phyloP scores from a whole-genome alignment of 371 early-diverging fungal species.

The Blakeslea trispora region DNA sequence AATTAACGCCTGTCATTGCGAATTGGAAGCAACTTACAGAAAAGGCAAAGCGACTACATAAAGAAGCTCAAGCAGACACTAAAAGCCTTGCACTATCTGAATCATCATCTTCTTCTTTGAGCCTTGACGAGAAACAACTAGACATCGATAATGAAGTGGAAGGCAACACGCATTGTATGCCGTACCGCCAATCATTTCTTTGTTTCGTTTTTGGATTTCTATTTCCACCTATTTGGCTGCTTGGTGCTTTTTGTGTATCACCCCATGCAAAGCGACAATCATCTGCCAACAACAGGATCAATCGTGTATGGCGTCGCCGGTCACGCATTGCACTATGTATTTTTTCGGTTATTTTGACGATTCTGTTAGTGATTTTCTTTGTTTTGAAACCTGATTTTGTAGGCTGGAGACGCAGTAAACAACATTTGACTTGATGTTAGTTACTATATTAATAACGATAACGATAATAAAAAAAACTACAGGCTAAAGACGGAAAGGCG shows the following conservation, averaged over 20 bases:
- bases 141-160: not conserved
- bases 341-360: conserved; percentile 13
- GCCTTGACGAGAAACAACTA: conserved; percentile 7
- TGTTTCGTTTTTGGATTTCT: conserved; percentile 28
- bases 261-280: conserved; percentile 16
- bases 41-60: conserved; percentile 16
- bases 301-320: conserved; percentile 27
- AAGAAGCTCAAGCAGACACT: conserved; percentile 10
- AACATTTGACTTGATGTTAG: not conserved
- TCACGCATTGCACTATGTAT: conserved; percentile 26
- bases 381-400: conserved; percentile 25
- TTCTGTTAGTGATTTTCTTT: conserved; percentile 19
- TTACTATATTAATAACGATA: not conserved
- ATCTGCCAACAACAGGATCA: conserved; percentile 19
- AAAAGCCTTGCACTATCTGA: not conserved
- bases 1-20: not conserved
- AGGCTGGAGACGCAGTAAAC: conserved; percentile 25
- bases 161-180: not conserved
- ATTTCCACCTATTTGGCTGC: conserved; percentile 29
- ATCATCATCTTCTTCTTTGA: conserved; percentile 4
- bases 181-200: conserved; percentile 16
- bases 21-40: conserved; percentile 17
- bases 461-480: not conserved
- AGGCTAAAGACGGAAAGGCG: too few species aligned
- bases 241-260: conserved; percentile 21